Evolutionary conservation across 2,329 filamentous ascomycete species (phyloP), one percentile per base, ranked within the genome.

Genomic region (Fusarium bactridioides): DNA sequence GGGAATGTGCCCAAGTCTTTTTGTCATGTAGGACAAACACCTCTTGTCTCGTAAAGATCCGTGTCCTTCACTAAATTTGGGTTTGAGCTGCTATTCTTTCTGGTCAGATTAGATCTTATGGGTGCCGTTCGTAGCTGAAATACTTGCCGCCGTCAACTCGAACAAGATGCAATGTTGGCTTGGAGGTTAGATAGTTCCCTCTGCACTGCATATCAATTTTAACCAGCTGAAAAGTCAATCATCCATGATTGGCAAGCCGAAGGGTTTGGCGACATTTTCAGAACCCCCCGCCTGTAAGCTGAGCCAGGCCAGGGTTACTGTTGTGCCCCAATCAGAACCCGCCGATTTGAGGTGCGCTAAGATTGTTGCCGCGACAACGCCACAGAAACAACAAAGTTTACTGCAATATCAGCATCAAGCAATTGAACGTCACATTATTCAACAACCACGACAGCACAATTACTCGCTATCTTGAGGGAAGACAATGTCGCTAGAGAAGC

Each of bases 161-260:
- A 27, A 0, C 12, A 27, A 27, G 0, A 4, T 19, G 0, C 11
- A 1, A 13, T 45, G 11, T 7, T 27, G 43, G 18, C 23, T 15
- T 45, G 23, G 4, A 3, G 0, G 0, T 7, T 19, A 19, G 8
- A 27, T 45, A 0, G 4, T 8, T 27, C 43, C 7, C 11, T 45
- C 18, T 4, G 7, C 4, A 15, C 43, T 15, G 43, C 4, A 21
- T 27, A 7, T 45, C 43, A 27, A 21, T 45, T 27, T 45, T 3
- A 3, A 5, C 6, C 9, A 0, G 1, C 10, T 16, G 3, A 47
- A 44, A 16, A 9, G 44, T 29, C 25, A 29, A 5, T 47, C 4
- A 47, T 47, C 18, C 23, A 45, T 27, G 18, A 7, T 47, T 47
- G 44, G 25, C 25, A 31, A 31, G 31, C 12, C 31, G 31, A 31